These are phyloP conservation scores for Rhypophila decipiens DNA, from an alignment of 495 filamentous ascomycete species.

Conservation along the genomic window DNA sequence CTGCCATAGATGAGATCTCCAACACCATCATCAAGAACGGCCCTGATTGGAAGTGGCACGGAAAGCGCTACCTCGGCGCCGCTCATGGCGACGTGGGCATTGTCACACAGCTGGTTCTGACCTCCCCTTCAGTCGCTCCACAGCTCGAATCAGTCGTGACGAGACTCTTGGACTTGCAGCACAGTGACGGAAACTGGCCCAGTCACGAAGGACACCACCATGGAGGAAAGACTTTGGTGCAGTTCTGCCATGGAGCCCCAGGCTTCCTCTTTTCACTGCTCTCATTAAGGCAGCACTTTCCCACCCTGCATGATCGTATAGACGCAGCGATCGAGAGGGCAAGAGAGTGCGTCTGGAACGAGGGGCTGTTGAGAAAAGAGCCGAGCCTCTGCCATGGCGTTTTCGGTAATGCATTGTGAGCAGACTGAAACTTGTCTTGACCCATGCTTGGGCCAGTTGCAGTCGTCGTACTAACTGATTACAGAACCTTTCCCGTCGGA, in stretches of 20 bases:
- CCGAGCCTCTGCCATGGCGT: slow-evolving; percentile 61
- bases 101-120: slow-evolving; percentile 55
- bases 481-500: slow-evolving; percentile 23
- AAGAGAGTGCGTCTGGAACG: slow-evolving; percentile 39
- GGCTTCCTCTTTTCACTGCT: slow-evolving; percentile 51
- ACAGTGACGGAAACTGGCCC: slow-evolving; percentile 41
- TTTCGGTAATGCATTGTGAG: slow-evolving; percentile 52
- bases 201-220: slow-evolving; percentile 10
- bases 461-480: background rate
- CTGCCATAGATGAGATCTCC: slow-evolving; percentile 29
- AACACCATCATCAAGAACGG: slow-evolving; percentile 27
- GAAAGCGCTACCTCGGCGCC: slow-evolving; percentile 53
- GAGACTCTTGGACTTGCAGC: slow-evolving; percentile 38
- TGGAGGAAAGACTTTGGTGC: slow-evolving; percentile 41
- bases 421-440: background rate
- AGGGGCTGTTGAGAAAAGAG: slow-evolving; percentile 55
- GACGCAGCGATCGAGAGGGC: slow-evolving; percentile 40
- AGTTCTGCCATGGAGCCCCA: slow-evolving; percentile 63
- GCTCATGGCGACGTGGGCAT: slow-evolving; percentile 58
- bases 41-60: slow-evolving; percentile 51
- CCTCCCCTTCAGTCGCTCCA: slow-evolving; percentile 23
- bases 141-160: slow-evolving; percentile 38
- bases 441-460: background rate
- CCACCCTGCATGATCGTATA: slow-evolving; percentile 38
- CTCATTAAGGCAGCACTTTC: slow-evolving; percentile 44